Evolutionary conservation across 1,284 basidiomycete species (phyloP), one percentile per base, ranked within the genome.

Genomic region (Ceratorhiza oryzae-sativae): DNA sequence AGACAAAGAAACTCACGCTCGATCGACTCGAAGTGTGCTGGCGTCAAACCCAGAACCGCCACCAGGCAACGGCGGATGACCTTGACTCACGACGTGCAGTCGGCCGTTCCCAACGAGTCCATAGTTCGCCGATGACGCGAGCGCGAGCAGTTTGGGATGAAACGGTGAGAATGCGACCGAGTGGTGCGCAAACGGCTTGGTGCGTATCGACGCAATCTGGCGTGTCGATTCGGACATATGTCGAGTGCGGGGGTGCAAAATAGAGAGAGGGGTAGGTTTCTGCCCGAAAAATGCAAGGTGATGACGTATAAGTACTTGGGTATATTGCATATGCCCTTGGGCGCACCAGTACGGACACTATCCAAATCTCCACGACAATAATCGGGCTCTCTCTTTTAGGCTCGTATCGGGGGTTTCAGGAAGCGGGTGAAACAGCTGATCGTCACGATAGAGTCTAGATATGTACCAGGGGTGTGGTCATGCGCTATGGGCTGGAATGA

Each of bases 21-120:
- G 30, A 42, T 67, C 63, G 25, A 53, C 49, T 34, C 63, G 30
- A 30, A 67, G 34, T 15, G 63, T 67, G 36, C 63, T 67, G 34
- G 63, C 63, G 23, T 67, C 63, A 48, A 67, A 55, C n/a, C 63
- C 63, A 15, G 41, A 27, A 2, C 34, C 61, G 2, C 63, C 49
- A 42, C 41, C 45, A 2, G 63, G 48, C 15, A 32, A 10, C 2
- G 63, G 63, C 20, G 63, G 63, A 42, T 67, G 63, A 6, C 63
- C 63, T 30, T 67, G 63, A 5, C 46, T 53, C 32, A 67, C 84
- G 30, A 95, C 80, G 79, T 94, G 90, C 53, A 97, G 80, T 34
- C 94, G 85, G 1, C 97, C 97, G 80, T 98, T 98, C 18, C 97
- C 97, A 30, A 98, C 91, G 3, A 98, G 85, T 1, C 97, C 96